Conservation (phyloP, 495 filamentous ascomycete genomes). For the Geopyxis carbonaria region DNA sequence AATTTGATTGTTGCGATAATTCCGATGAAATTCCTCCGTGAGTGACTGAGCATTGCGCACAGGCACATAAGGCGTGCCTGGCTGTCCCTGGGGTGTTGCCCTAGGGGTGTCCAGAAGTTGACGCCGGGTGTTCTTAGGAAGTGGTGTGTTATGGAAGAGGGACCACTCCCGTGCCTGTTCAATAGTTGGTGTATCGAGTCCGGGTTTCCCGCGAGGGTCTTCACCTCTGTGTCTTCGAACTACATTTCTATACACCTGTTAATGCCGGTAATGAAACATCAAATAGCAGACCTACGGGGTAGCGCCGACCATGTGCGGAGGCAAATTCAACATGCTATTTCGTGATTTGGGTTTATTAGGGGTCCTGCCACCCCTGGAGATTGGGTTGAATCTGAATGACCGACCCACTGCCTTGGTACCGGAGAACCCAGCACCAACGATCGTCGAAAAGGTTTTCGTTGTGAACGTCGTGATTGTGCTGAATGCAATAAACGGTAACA, state of each 20-base stretch:
- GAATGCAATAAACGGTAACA: background rate
- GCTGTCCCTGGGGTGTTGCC: background rate
- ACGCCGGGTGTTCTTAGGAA: slow-evolving; percentile 1
- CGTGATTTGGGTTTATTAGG: slow-evolving; percentile 8
- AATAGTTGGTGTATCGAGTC: background rate
- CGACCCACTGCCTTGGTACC: background rate
- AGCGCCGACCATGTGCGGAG: slow-evolving; percentile 24
- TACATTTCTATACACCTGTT: slow-evolving; percentile 14
- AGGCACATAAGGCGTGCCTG: slow-evolving; percentile 3
- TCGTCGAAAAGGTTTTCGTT: background rate
- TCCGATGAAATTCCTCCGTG: slow-evolving; percentile 10
- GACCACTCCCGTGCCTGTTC: slow-evolving; percentile 4
- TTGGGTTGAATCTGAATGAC: slow-evolving; percentile 8
- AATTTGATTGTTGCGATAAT: slow-evolving; percentile 1
- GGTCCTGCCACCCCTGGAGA: slow-evolving; percentile 9
- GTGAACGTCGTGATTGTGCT: background rate
- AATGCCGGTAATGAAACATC: background rate
- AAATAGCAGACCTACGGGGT: slow-evolving; percentile 17
- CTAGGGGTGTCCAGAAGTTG: too few species aligned
- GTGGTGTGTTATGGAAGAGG: slow-evolving; percentile 6
- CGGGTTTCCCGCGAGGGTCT: background rate
- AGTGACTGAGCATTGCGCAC: too few species aligned
- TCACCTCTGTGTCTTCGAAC: slow-evolving; percentile 13
- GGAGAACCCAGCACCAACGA: slow-evolving; percentile 2
- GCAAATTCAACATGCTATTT: slow-evolving; percentile 24